These are phyloP conservation scores for Herpotrichia juniperi DNA, from an alignment of 2,329 filamentous ascomycete species.

Conservation along the genomic window DNA sequence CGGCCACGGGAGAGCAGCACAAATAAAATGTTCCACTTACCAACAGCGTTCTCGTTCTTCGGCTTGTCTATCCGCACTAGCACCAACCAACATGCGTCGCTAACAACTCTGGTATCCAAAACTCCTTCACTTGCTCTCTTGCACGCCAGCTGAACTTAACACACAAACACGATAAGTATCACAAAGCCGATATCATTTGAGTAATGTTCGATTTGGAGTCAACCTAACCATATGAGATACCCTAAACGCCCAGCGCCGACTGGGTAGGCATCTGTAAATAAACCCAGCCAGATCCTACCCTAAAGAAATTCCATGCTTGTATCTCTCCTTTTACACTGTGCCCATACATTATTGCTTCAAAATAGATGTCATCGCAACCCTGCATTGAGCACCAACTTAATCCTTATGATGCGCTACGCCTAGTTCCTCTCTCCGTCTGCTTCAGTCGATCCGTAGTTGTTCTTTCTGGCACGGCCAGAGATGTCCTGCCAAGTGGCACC, in stretches of 20 bases:
- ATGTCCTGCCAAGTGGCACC: constrained; percentile 90
- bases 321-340: neutral
- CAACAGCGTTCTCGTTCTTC: no score
- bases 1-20: no score
- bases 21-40: no score
- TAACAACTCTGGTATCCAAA: no score
- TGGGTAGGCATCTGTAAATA: constrained; percentile 6
- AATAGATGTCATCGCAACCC: neutral
- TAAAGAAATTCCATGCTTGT: neutral
- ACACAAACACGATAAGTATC: no score
- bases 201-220: no score
- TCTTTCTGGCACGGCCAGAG: constrained; percentile 61
- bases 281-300: neutral
- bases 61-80: no score
- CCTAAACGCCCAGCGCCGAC: constrained; percentile 8
- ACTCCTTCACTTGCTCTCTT: no score
- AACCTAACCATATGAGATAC: no score
- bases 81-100: no score
- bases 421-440: constrained; percentile 24
- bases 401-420: constrained; percentile 7
- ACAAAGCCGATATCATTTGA: no score
- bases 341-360: neutral
- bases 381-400: neutral
- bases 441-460: constrained; percentile 36
- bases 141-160: no score